Evolutionary conservation across 2,329 filamentous ascomycete genomes (phyloP).

Genomic region (Leptographium galeiforme): DNA sequence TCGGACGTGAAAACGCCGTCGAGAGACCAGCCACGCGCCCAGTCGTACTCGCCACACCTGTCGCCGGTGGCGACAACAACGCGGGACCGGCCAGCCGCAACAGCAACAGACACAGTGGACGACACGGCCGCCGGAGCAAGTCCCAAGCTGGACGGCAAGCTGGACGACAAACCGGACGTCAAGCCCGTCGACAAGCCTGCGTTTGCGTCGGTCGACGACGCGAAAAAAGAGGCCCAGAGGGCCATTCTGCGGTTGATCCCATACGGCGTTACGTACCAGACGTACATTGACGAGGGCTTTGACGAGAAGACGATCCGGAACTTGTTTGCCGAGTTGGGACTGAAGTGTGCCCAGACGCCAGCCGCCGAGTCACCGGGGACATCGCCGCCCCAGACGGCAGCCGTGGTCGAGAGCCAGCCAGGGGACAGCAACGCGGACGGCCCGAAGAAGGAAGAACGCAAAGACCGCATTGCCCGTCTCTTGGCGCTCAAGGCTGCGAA

Average conservation of each 20-base stretch:
- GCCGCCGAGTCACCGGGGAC: not conserved
- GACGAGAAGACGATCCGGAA: conserved; percentile 46
- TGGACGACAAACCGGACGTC: not conserved
- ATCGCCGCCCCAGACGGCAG: not conserved
- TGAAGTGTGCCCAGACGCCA: conserved; percentile 27
- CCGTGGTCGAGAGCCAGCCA: not conserved
- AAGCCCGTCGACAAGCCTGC: not conserved
- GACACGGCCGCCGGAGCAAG: not conserved
- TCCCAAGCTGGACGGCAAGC: not conserved
- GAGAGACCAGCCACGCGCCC: conserved; percentile 1
- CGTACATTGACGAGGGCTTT: conserved; percentile 62
- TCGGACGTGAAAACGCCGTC: conserved; percentile 2
- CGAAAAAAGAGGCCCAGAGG: conserved; percentile 47
- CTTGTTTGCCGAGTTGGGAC: conserved; percentile 56
- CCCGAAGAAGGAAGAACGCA: conserved; percentile 42
- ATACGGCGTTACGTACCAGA: conserved; percentile 58
- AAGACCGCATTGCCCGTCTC: conserved; percentile 63
- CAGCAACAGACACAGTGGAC: not conserved
- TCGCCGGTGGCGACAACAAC: not conserved
- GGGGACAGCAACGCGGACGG: not conserved
- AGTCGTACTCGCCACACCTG: conserved; percentile 9
- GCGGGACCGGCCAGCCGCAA: not conserved
- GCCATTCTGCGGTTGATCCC: conserved; percentile 52
- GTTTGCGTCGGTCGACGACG: conserved; percentile 24
- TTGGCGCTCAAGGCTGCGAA: conserved; percentile 43